Percentiles rank a stretch among this genome's conserved stretches.
phyloP scores from a whole-genome alignment of 2,329 filamentous ascomycete genomes.

The Fusarium piperis region DNA sequence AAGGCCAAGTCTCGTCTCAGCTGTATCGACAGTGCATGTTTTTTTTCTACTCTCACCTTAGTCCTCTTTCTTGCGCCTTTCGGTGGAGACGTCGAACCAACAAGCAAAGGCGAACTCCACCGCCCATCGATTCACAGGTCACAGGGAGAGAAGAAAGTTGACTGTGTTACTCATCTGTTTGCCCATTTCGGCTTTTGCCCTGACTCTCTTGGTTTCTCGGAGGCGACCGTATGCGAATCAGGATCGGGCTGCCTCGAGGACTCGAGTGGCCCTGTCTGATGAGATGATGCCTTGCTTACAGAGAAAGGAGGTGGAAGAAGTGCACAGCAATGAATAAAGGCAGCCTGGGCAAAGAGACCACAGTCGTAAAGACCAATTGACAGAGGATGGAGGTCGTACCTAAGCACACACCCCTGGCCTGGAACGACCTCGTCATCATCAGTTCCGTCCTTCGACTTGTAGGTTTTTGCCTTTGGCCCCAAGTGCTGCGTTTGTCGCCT shows the following conservation, averaged over 20 bases:
- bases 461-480: constrained; percentile 24
- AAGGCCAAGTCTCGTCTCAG: background rate
- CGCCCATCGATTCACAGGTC: constrained; percentile 6
- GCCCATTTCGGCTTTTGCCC: background rate
- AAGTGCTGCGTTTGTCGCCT: constrained; percentile 33
- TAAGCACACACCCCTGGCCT: background rate
- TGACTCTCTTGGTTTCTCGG: background rate
- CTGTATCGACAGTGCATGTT: constrained; percentile 17
- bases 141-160: constrained; percentile 4
- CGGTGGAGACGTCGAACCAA: constrained; percentile 9
- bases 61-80: background rate
- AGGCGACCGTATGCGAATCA: background rate
- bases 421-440: constrained; percentile 17
- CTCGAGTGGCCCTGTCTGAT: background rate
- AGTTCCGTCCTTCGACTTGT: constrained; percentile 1
- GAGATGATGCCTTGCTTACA: background rate
- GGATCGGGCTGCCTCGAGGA: background rate
- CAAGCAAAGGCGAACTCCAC: constrained; percentile 17
- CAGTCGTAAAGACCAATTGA: background rate
- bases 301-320: background rate
- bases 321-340: background rate
- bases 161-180: constrained; percentile 6
- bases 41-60: too few species aligned
- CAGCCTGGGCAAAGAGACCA: background rate
- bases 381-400: background rate